Evolutionary conservation across 495 filamentous ascomycete species (phyloP), one percentile per base, ranked within the genome.

Genomic region (Rhypophila decipiens): DNA sequence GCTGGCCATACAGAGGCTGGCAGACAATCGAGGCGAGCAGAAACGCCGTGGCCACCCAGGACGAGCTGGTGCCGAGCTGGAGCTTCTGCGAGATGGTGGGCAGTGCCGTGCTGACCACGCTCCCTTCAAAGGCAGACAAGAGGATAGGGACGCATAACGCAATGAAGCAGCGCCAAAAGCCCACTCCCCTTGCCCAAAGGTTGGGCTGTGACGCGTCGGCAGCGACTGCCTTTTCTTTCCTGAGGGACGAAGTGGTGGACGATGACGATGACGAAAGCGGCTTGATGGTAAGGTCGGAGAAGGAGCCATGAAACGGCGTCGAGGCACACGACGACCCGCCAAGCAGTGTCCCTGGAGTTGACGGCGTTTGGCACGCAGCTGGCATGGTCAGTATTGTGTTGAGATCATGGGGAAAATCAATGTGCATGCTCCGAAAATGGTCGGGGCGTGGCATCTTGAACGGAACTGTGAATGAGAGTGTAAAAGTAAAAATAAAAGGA

Each of bases 101-200:
- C 1, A 78, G 60, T 8, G 75, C 71, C 2, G 75, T 78, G 8
- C 67, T 66, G 34, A 78, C 64, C 36, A 78, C 75, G 19, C 71
- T 72, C 13, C 66, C 70, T 48, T 80, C 75, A 20, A 77, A 67
- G 1, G 73, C 66, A 1, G 73, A 70, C 15, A 70, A 56, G 12
- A 74, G 44, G 31, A 60, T 59, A 12, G 61, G 56, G 5, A 64
- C 56, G 43, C 64, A 66, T 13, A 73, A 53, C 33, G 57, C 60
- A 24, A 59, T 46, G 36, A 73, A 67, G 37, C 70, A 66, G 8
- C 65, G 49, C 64, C 65, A 71, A 47, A 73, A 72, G 11, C 62
- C 59, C 1, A 47, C 42, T 1, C 59, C 59, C 11, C 59, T 42
- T n/a, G 19, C 47, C 59, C 59, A 62, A 18, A 43, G 44, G 8